phyloP scores from a whole-genome alignment of 805 yeast species.

The Candida maesae region DNA sequence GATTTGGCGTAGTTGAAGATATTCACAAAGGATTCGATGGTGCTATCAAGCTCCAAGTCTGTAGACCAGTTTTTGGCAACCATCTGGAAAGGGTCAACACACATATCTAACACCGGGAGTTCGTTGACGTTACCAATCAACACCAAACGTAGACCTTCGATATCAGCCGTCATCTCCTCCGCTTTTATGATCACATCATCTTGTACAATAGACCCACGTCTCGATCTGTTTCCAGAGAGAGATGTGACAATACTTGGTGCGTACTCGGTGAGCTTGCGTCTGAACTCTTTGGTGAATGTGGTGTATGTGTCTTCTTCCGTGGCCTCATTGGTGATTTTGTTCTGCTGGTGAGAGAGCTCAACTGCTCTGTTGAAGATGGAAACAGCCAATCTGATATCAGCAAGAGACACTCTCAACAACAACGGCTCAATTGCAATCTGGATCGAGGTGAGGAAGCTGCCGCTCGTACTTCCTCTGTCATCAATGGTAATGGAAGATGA shows the following conservation, averaged over 20 bases:
- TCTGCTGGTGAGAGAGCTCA: constrained; percentile 30
- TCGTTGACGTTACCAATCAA: constrained; percentile 90
- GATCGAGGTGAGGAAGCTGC: constrained; percentile 56
- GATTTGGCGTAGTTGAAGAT: constrained; percentile 86
- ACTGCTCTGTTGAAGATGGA: constrained; percentile 71
- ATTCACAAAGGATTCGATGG: constrained; percentile 63
- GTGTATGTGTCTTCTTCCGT: constrained; percentile 24
- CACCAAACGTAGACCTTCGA: constrained; percentile 78
- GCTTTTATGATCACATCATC: constrained; percentile 51
- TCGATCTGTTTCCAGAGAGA: constrained; percentile 34
- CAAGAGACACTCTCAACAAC: constrained; percentile 72
- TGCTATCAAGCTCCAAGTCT: constrained; percentile 65
- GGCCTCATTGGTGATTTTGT: constrained; percentile 22
- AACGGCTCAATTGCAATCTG: constrained; percentile 76
- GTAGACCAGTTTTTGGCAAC: constrained; percentile 83
- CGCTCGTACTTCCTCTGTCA: constrained; percentile 57
- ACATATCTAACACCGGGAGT: constrained; percentile 79
- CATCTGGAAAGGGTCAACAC: constrained; percentile 63
- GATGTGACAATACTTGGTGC: constrained; percentile 65
- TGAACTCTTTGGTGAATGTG: constrained; percentile 60
- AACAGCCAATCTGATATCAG: constrained; percentile 82
- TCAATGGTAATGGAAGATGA: constrained; percentile 74
- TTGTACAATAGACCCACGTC: constrained; percentile 19
- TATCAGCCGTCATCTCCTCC: constrained; percentile 60
- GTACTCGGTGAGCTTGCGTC: constrained; percentile 53